Evolutionary conservation across 768 basidiomycete species (phyloP), one percentile per base, ranked within the genome.

Genomic region (Auriscalpium microsporum): DNA sequence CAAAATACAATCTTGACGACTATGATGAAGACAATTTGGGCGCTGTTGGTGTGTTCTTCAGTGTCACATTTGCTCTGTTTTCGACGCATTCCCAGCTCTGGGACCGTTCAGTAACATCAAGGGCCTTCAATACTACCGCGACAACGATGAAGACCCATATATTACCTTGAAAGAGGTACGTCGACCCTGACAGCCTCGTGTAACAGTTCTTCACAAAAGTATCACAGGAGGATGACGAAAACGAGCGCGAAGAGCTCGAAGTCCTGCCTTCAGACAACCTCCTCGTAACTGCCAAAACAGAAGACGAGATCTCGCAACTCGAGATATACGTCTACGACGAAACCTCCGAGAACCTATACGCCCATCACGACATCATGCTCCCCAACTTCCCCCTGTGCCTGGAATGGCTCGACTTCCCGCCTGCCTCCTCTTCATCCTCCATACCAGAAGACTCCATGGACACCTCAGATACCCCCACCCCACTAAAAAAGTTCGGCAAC

Each of bases 331-430:
- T 97, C 64, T 98, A 96, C 71, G 93, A 97, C 68, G 93, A 95
- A 65, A 77, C 82, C 0, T 75, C 89, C 72, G 91, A 94, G 67
- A 92, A 91, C 67, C 80, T 98, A 45, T 98, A 94, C 67, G 89
- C 87, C 40, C 96, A 98, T 68, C 96, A 99, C 71, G 96, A 99
- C 69, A 79, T 97, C 68, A 91, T 99, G 85, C 81, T 99, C 34
- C 94, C 95, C 60, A 92, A 91, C 61, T 94, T 97, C 71, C 96
- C 96, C 9, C 86, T 99, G 56, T 98, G 95, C 64, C 88, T 99
- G 56, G 96, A 99, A 77, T 99, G 96, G 96, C 85, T 97, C 56
- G 91, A 98, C 68, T 97, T 93, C 70, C 81, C 86, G n/a, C 90
- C 92, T 21, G 71, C 65, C 17, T 62, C 65, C 44, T 62, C 84